Evolutionary conservation across 495 filamentous ascomycete species (phyloP), one percentile per base, ranked within the genome.

Genomic region (Chaetomium cochliodes): DNA sequence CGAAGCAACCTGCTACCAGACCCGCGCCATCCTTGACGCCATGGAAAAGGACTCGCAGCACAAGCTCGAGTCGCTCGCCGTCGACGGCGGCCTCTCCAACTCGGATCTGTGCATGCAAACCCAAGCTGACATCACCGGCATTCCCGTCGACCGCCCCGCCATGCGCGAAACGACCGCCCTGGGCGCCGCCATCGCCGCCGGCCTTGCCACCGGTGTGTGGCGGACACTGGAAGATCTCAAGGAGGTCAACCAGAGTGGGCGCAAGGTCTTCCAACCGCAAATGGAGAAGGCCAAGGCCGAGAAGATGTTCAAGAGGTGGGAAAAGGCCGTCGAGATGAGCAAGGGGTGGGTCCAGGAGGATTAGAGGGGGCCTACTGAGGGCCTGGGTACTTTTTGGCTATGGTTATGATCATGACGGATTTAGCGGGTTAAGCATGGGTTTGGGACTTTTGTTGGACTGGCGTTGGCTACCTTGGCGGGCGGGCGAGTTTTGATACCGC

Each of bases 81-180:
- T 98, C 28, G 93, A 98, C 75, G 93, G 93, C 67, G 93, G 93
- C 58, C 92, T 98, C 88, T 93, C 89, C 67, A 94, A 92, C 74
- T 96, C 92, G 12, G 89, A 96, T 75, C 82, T 97, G 59, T 92
- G 89, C 81, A 97, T 98, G 93, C 93, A 97, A 84, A 92, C 91
- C 5, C 93, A 98, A 84, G 90, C 93, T 61, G 88, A 97, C 77
- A 85, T 98, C 56, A 92, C 91, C 70, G 86, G 87, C 70, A 96
- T 98, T 70, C 89, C 88, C 33, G 88, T 97, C 61, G 88, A 96
- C 73, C 86, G 93, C 12, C 93, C 93, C 1, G 83, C 85, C 39
- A 97, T 97, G 93, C 88, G 91, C 62, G 93, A 97, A 79, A 96
- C 92, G 1, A 97, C 93, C 16, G 90, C 93, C 15, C 86, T 97